Conservation (phyloP, 1,139 yeast species). For the Sugiyamaella xylanicola region DNA sequence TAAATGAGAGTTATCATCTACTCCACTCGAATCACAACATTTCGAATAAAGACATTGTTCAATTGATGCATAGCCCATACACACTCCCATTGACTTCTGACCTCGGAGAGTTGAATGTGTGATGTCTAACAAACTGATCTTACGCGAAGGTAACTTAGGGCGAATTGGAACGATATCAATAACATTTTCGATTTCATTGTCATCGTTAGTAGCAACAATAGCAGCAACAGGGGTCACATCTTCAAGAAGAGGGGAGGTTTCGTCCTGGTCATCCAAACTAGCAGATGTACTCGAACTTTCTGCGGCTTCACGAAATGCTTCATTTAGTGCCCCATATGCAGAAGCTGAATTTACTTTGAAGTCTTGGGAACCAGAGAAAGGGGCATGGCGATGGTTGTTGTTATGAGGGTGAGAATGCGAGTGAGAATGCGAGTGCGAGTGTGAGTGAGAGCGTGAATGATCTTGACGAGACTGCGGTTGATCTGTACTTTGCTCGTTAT, state of each 20-base stretch:
- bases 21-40: conserved; percentile 9
- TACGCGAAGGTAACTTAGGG: conserved; percentile 8
- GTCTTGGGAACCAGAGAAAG: not conserved
- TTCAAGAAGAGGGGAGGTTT: conserved; percentile 21
- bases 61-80: conserved; percentile 50
- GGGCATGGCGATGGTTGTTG: not conserved
- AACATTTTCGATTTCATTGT: not conserved
- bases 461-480: conserved; percentile 27
- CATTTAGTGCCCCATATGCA: conserved; percentile 2
- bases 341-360: not conserved
- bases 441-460: not conserved
- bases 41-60: conserved; percentile 24
- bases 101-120: conserved; percentile 35
- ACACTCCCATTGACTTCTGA: conserved; percentile 48
- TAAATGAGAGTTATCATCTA: not conserved
- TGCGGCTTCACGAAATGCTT: not conserved
- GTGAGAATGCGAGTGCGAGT: not conserved
- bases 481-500: conserved; percentile 17
- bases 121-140: conserved; percentile 32
- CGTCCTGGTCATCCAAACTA: conserved; percentile 11
- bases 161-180: not conserved
- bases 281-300: not conserved
- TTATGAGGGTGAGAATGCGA: not conserved
- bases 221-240: conserved; percentile 24
- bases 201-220: not conserved